These are phyloP conservation scores for Metschnikowia koreensis DNA, from an alignment of 805 yeast species.

Conservation along the genomic window DNA sequence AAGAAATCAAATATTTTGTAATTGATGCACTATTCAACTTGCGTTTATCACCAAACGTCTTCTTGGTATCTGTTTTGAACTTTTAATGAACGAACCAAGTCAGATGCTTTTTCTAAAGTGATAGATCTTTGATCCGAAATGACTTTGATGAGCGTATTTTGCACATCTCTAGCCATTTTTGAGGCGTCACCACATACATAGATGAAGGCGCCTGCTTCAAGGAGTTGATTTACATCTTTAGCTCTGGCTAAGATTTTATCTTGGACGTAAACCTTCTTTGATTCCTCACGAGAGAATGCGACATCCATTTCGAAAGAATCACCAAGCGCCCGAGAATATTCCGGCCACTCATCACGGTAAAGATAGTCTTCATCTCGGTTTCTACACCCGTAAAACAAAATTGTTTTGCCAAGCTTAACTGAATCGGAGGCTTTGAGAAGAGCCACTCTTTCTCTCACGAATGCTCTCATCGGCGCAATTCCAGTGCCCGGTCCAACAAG, in stretches of 20 bases:
- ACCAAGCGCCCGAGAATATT: slow-evolving; percentile 60
- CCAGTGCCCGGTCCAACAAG: slow-evolving; percentile 99
- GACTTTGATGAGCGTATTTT: slow-evolving; percentile 61
- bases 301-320: slow-evolving; percentile 66
- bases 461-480: slow-evolving; percentile 97
- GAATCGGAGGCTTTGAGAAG: slow-evolving; percentile 30
- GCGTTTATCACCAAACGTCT: slow-evolving; percentile 78
- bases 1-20: too few species aligned
- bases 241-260: slow-evolving; percentile 60
- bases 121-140: slow-evolving; percentile 62
- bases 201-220: slow-evolving; percentile 72
- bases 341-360: slow-evolving; percentile 87
- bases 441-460: slow-evolving; percentile 81
- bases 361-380: slow-evolving; percentile 74
- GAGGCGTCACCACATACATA: slow-evolving; percentile 98
- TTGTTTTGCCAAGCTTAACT: slow-evolving; percentile 58
- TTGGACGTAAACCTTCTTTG: slow-evolving; percentile 76
- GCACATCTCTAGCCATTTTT: slow-evolving; percentile 93
- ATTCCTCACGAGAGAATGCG: slow-evolving; percentile 79
- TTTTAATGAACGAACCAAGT: slow-evolving; percentile 72
- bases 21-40: neutral
- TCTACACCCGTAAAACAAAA: slow-evolving; percentile 89
- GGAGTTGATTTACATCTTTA: slow-evolving; percentile 52
- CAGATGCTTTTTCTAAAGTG: slow-evolving; percentile 66
- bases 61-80: slow-evolving; percentile 90